phyloP scores from a whole-genome alignment of 1,284 basidiomycete species.

The Sanghuangporus baumii region DNA sequence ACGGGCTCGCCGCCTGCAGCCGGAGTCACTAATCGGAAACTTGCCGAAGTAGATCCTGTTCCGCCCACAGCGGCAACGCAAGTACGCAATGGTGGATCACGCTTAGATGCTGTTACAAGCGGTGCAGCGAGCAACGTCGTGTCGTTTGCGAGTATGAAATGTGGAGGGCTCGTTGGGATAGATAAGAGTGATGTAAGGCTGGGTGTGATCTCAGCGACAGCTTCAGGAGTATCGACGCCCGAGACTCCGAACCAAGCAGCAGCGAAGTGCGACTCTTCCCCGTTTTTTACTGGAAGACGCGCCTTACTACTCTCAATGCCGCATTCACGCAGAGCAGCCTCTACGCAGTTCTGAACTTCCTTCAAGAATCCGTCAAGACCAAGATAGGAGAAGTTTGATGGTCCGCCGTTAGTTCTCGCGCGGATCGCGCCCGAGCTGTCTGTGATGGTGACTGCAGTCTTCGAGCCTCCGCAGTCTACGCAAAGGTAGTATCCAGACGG shows the following conservation, averaged over 20 bases:
- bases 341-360: constrained; percentile 45
- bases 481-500: constrained; percentile 51
- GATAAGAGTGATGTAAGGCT: constrained; percentile 49
- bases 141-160: constrained; percentile 65
- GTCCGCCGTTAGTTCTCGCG: constrained; percentile 58
- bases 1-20: constrained; percentile 23
- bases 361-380: constrained; percentile 41
- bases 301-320: not conserved
- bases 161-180: constrained; percentile 42
- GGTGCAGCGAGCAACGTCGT: constrained; percentile 71
- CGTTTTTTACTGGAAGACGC: constrained; percentile 28
- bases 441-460: constrained; percentile 67
- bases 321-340: constrained; percentile 35
- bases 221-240: constrained; percentile 65
- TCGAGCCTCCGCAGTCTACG: constrained; percentile 78
- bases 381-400: constrained; percentile 64
- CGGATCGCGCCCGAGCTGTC: constrained; percentile 49
- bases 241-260: constrained; percentile 76
- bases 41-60: constrained; percentile 45
- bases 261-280: constrained; percentile 38
- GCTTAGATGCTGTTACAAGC: constrained; percentile 34
- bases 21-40: not conserved
- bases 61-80: constrained; percentile 66
- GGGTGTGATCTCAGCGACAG: constrained; percentile 45
- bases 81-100: constrained; percentile 45